Base-by-base conservation (phyloP, 371 early-diverging fungal species). In the Mucor racemosus region DNA sequence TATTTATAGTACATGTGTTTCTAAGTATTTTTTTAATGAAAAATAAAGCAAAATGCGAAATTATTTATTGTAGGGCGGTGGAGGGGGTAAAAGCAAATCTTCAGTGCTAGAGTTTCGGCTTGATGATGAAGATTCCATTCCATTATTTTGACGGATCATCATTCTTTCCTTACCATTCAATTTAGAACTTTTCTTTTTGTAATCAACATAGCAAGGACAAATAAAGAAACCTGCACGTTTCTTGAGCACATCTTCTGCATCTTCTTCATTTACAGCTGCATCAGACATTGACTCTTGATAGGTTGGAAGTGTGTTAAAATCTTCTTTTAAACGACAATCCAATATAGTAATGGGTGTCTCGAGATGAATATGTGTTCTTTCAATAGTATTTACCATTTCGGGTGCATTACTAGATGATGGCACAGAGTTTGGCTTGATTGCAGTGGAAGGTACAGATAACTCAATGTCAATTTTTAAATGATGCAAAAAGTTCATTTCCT, bases 191-290 rank as follows among this genome's bases (percentile, higher is more conserved):
- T 75, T 76, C 62, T 78, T 81, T 42, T 78, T 81, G 55, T 73
- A 81, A 7, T 81, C 79, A 5, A 76, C 64, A 57, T 81, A 81
- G 36, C 81, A 81, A 4, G 81, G 81, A 38, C 81, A 81, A 11
- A 76, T 58, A 55, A 81, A 81, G 46, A 81, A 81, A 0, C 74
- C 75, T 7, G 72, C 59, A 0, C 66, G 35, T 14, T 71, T 66
- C 8, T 65, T 31, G 9, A 62, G 26, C 0, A 55, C 48, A 9
- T 73, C 71, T n/a, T 71, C 60, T 4, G 60, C 58, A 21, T 73
- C 69, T 13, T 79, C 65, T 13, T 69, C 73, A 31, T 72, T 72
- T 1, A 73, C 41, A 5, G 71, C 42, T 7, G 67, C 48, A 56
- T 81, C 76, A 1, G 67, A 44, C 46, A 78, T 41, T 5, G 81